Conservation (phyloP, 2,329 filamentous ascomycete species). For the Pseudofabraea citricarpa region DNA sequence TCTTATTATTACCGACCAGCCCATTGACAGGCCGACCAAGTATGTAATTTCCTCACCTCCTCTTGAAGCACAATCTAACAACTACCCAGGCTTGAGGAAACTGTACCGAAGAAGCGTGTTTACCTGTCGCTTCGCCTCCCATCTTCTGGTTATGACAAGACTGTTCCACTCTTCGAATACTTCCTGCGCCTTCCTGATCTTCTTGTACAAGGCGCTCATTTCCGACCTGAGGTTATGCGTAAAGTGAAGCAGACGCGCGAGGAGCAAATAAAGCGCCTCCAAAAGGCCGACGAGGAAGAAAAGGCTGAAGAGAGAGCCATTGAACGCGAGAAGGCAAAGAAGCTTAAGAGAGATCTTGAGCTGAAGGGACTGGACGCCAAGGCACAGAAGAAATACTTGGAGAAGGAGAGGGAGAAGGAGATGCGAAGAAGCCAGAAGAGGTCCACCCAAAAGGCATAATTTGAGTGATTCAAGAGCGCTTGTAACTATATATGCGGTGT, state of each 20-base stretch:
- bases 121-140: conserved; percentile 70
- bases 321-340: conserved; percentile 72
- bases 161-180: conserved; percentile 72
- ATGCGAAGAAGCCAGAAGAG: conserved; percentile 58
- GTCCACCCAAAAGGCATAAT: conserved; percentile 40
- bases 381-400: conserved; percentile 80
- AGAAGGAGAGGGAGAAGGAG: conserved; percentile 76
- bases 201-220: conserved; percentile 72
- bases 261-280: conserved; percentile 72
- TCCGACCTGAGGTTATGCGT: conserved; percentile 84
- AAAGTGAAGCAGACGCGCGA: conserved; percentile 81
- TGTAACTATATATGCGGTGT: too few relatives aligned
- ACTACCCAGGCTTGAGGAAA: conserved; percentile 69
- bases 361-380: conserved; percentile 73
- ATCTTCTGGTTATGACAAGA: conserved; percentile 57
- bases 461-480: too few relatives aligned
- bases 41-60: conserved; percentile 38
- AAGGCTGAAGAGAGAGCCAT: conserved; percentile 73
- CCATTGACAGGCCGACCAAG: conserved; percentile 80
- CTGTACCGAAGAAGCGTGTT: conserved; percentile 78
- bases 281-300: conserved; percentile 72
- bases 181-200: conserved; percentile 82
- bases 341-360: conserved; percentile 84
- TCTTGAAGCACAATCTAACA: conserved; percentile 5
- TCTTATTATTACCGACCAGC: conserved; percentile 85